Evolutionary conservation across 768 basidiomycete species (phyloP).

Genomic region (Boletus subcaerulescens): DNA sequence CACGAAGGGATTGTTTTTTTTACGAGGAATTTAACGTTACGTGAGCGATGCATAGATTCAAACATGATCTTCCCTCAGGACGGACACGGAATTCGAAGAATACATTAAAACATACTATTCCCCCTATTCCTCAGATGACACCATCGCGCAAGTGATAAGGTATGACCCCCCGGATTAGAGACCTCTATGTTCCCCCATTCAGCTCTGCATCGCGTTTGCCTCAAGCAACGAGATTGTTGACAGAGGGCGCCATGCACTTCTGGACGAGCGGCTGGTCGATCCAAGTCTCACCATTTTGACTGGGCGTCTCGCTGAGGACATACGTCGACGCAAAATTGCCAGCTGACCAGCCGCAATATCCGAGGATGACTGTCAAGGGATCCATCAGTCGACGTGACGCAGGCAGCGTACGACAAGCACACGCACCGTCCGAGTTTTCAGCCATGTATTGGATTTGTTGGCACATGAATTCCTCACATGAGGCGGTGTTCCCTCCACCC

Average conservation of each 20-base stretch:
- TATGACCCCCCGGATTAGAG: conserved; percentile 33
- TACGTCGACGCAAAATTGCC: conserved; percentile 6
- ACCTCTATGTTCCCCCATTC: too few relatives aligned
- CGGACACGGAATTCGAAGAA: neutral
- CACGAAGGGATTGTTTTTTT: too few relatives aligned
- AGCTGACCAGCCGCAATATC: conserved; percentile 11
- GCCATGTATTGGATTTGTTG: conserved; percentile 8
- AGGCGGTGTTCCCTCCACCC: conserved; percentile 50
- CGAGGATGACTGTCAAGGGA: conserved; percentile 5
- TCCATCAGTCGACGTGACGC: neutral
- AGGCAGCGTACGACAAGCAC: neutral
- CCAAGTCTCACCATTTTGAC: neutral
- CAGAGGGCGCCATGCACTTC: conserved; percentile 8
- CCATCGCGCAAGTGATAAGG: conserved; percentile 26
- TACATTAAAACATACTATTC: neutral
- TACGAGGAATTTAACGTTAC: neutral
- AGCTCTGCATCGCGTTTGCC: too few relatives aligned
- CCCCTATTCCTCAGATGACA: conserved; percentile 19
- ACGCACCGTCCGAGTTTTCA: conserved; percentile 13
- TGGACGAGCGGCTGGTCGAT: conserved; percentile 4
- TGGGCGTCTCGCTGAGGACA: conserved; percentile 10
- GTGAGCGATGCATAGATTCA: neutral
- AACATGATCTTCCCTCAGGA: neutral
- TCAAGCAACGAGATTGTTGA: conserved; percentile 2
- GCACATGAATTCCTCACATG: conserved; percentile 37